Conservation (phyloP, 306 rosid species). For the Prunus armeniaca region DNA sequence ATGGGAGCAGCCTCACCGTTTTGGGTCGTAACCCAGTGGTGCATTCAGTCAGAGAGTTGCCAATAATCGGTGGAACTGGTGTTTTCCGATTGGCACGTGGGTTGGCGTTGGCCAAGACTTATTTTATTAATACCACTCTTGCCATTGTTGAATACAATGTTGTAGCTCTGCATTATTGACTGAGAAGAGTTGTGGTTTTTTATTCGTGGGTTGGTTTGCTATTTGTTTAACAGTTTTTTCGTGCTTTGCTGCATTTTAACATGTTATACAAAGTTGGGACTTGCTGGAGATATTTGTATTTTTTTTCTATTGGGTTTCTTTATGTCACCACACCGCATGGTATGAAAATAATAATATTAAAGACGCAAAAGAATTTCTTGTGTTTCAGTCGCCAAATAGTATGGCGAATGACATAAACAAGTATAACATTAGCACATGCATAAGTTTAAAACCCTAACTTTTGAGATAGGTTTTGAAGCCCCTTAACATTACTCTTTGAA, state of each 20-base stretch:
- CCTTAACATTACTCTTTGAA: too few relatives aligned
- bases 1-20: conserved; percentile 9
- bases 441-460: too few relatives aligned
- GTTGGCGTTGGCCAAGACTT: neutral
- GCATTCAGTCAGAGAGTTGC: conserved; percentile 6
- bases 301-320: neutral
- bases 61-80: conserved; percentile 8
- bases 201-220: neutral
- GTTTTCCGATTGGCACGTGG: conserved; percentile 18
- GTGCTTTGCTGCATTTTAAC: neutral
- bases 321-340: neutral
- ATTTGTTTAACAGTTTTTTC: neutral
- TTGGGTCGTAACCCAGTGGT: conserved; percentile 6
- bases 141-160: neutral
- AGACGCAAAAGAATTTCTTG: too few relatives aligned
- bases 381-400: too few relatives aligned
- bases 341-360: too few relatives aligned
- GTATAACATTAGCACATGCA: too few relatives aligned
- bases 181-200: neutral
- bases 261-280: neutral
- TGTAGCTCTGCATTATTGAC: neutral
- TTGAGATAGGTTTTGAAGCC: too few relatives aligned
- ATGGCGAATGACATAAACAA: too few relatives aligned
- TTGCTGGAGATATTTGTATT: neutral
- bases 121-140: neutral